phyloP scores from a whole-genome alignment of 2,329 filamentous ascomycete species.

The Phialophora verrucosa region DNA sequence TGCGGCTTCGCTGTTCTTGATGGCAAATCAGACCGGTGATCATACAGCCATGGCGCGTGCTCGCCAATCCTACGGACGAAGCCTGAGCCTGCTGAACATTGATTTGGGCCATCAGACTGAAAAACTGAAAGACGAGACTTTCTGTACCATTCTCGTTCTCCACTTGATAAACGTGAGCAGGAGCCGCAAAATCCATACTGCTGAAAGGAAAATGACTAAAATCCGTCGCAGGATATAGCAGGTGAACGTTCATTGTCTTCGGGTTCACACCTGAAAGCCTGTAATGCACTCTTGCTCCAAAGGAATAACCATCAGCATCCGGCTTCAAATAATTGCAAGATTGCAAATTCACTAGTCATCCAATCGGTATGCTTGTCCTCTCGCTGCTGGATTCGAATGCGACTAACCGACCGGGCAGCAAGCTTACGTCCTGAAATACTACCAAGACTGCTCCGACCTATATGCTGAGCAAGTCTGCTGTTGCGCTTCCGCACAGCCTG shows the following conservation, averaged over 20 bases:
- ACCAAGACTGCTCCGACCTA: conserved; percentile 6
- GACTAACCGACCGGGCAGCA: conserved; percentile 1
- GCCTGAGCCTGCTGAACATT: not conserved
- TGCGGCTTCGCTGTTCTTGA: not conserved
- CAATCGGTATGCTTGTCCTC: conserved; percentile 3
- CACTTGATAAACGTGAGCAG: conserved; percentile 11
- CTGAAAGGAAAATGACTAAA: not conserved
- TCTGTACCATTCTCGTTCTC: conserved; percentile 12
- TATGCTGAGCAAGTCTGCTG: conserved; percentile 3
- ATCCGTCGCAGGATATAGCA: not conserved
- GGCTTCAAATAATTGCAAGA: conserved; percentile 4
- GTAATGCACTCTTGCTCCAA: conserved; percentile 6
- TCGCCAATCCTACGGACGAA: conserved; percentile 6
- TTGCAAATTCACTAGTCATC: conserved; percentile 11
- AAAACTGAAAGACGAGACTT: conserved; percentile 8
- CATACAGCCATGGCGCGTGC: not conserved
- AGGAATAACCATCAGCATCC: not conserved
- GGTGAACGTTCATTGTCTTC: conserved; percentile 5
- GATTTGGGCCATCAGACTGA: not conserved
- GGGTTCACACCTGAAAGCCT: conserved; percentile 9
- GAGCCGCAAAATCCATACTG: not conserved
- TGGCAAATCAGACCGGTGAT: conserved; percentile 3
- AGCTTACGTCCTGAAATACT: conserved; percentile 4
- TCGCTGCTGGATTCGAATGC: not conserved
- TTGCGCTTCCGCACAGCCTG: conserved; percentile 14